Percentiles rank a stretch among this genome's conserved stretches.
Evolutionary conservation across 2,329 filamentous ascomycete genomes (phyloP).

Genomic region (Fusarium dlaminii): DNA sequence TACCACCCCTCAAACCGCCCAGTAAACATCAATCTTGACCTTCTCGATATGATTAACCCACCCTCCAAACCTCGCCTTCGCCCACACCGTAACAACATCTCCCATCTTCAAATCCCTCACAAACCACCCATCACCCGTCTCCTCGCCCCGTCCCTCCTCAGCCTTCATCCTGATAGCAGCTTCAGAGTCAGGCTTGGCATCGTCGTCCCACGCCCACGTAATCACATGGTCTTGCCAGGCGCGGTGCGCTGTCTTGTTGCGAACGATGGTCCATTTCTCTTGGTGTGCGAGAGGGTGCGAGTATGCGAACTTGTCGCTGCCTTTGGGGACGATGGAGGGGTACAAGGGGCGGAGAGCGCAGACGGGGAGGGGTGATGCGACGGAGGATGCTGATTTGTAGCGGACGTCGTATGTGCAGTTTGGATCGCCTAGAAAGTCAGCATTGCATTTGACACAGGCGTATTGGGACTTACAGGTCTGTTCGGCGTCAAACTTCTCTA

Average conservation of each 20-base stretch:
- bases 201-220: constrained; percentile 64
- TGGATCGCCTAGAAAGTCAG: constrained; percentile 41
- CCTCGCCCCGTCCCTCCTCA: constrained; percentile 58
- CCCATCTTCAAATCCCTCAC: constrained; percentile 65
- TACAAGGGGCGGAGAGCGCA: constrained; percentile 51
- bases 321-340: constrained; percentile 41
- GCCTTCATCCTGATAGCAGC: constrained; percentile 51
- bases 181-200: constrained; percentile 54
- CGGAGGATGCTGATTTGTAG: constrained; percentile 32
- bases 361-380: constrained; percentile 42
- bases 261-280: constrained; percentile 57
- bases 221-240: constrained; percentile 55
- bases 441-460: accelerated
- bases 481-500: constrained; percentile 62
- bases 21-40: constrained; percentile 66
- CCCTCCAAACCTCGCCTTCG: constrained; percentile 62
- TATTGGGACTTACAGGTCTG: constrained; percentile 40
- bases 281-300: constrained; percentile 50
- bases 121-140: constrained; percentile 63
- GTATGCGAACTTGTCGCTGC: constrained; percentile 44
- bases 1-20: constrained; percentile 55
- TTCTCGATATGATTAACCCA: constrained; percentile 64
- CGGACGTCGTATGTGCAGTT: constrained; percentile 45
- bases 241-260: constrained; percentile 53
- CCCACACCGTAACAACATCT: constrained; percentile 71